phyloP scores from a whole-genome alignment of 768 basidiomycete species.

The Asterophora lycoperdoides region DNA sequence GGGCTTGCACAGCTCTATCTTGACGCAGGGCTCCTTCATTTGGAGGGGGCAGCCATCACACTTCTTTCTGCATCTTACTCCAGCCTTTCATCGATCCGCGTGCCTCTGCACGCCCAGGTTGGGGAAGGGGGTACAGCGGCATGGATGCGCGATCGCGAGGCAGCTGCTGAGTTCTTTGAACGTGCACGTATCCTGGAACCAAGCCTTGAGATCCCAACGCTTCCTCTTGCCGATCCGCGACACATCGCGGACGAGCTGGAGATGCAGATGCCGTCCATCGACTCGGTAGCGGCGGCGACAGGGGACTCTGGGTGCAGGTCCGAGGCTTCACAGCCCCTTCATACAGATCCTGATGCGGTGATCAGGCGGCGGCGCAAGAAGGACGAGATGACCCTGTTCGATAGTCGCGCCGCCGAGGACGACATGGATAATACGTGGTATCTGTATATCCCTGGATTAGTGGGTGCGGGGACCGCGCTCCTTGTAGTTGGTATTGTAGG shows the following conservation, averaged over 20 bases:
- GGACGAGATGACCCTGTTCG: conserved; percentile 46
- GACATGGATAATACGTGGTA: conserved; percentile 77
- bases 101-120: conserved; percentile 48
- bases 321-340: conserved; percentile 30
- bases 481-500: conserved; percentile 77
- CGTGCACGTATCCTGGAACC: conserved; percentile 59
- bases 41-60: conserved; percentile 75
- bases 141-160: conserved; percentile 72
- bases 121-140: conserved; percentile 61
- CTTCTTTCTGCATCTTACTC: conserved; percentile 71
- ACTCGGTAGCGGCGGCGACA: conserved; percentile 37
- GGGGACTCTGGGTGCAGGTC: conserved; percentile 32
- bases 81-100: conserved; percentile 72
- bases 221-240: conserved; percentile 42
- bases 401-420: conserved; percentile 43
- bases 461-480: conserved; percentile 81
- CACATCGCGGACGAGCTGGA: conserved; percentile 42
- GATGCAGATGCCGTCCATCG: conserved; percentile 76
- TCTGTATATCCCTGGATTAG: conserved; percentile 69
- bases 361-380: conserved; percentile 52
- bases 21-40: conserved; percentile 72
- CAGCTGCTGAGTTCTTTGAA: conserved; percentile 69
- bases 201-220: conserved; percentile 61
- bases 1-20: conserved; percentile 74
- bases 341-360: conserved; percentile 33